Percentiles rank a stretch among this genome's conserved stretches.
phyloP scores from a whole-genome alignment of 768 basidiomycete genomes.

The Amanita pallidorosea region DNA sequence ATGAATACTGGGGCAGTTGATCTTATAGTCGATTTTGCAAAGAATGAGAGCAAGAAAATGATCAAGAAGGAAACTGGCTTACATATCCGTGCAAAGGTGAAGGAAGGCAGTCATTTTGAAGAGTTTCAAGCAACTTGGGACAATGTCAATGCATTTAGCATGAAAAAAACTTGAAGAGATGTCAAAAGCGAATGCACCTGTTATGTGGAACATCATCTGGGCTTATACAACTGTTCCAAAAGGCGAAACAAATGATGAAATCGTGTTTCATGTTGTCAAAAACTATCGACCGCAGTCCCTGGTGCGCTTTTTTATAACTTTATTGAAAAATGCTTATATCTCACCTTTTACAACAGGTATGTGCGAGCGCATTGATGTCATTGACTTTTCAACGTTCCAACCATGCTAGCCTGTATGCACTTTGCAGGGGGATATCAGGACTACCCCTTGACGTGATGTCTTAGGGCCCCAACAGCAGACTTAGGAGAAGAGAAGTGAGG shows the following conservation, averaged over 20 bases:
- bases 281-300: not conserved
- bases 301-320: not conserved
- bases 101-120: not conserved
- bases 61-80: slow-evolving; percentile 4
- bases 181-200: slow-evolving; percentile 3
- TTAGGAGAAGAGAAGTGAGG: too few species aligned
- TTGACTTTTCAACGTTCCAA: too few species aligned
- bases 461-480: too few species aligned
- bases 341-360: too few species aligned
- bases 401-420: too few species aligned
- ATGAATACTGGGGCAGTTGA: slow-evolving; percentile 8
- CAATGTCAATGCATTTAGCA: slow-evolving; percentile 7
- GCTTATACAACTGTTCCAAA: slow-evolving; percentile 4
- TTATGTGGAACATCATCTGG: slow-evolving; percentile 7
- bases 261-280: not conserved
- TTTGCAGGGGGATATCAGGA: too few species aligned
- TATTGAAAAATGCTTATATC: too few species aligned
- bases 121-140: slow-evolving; percentile 7
- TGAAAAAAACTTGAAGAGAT: slow-evolving; percentile 8
- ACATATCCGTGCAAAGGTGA: slow-evolving; percentile 6
- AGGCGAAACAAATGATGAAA: not conserved
- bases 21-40: slow-evolving; percentile 3
- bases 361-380: too few species aligned
- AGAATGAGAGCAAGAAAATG: slow-evolving; percentile 5
- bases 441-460: too few species aligned